These are phyloP conservation scores for Harringtonia aguacate DNA, from an alignment of 2,329 filamentous ascomycete genomes.

Conservation along the genomic window DNA sequence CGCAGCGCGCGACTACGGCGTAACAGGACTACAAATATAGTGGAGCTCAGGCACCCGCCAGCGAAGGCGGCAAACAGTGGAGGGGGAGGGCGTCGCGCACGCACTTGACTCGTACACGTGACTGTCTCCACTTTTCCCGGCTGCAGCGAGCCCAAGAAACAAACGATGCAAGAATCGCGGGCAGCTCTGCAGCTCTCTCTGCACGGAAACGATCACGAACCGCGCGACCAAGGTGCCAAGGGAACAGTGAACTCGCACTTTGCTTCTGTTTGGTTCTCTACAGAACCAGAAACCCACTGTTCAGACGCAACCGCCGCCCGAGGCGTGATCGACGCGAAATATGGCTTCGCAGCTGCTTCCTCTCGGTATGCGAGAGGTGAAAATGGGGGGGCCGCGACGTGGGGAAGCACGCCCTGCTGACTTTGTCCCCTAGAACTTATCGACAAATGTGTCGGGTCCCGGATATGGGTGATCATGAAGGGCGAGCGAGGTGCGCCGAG, in stretches of 20 bases:
- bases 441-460: constrained; percentile 95
- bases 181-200: no score
- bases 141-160: background rate
- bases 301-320: background rate
- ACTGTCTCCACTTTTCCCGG: background rate
- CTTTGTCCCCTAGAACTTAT: constrained; percentile 62
- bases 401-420: constrained; percentile 4
- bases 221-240: no score
- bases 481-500: constrained; percentile 73
- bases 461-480: constrained; percentile 99
- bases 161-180: background rate
- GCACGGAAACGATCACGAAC: no score
- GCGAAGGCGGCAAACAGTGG: no score
- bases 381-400: background rate
- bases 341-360: constrained; percentile 70
- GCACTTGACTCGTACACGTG: no score
- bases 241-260: no score
- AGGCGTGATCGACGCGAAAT: background rate
- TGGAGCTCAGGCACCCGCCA: no score
- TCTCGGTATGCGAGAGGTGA: constrained; percentile 38
- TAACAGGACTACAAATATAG: no score
- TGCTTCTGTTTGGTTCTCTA: no score
- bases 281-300: no score
- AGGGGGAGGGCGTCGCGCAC: no score
- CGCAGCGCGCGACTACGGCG: no score